phyloP scores from a whole-genome alignment of 2,329 filamentous ascomycete species.

The Cladophialophora carrionii region DNA sequence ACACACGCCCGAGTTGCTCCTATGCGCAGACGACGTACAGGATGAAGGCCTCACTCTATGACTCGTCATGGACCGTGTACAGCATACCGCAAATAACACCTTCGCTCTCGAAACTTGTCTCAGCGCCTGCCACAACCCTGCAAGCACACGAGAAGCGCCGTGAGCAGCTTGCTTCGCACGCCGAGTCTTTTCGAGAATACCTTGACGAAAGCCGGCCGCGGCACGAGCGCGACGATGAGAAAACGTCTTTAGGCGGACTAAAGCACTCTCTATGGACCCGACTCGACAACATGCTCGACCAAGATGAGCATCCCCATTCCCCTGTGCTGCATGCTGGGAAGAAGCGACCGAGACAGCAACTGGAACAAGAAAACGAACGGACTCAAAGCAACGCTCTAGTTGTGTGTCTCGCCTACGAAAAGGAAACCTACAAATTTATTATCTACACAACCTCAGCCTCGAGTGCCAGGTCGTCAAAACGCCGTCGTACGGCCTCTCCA shows the following conservation, averaged over 20 bases:
- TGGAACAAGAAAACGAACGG: background rate
- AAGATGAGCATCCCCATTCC: background rate
- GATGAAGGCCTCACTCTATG: slow-evolving; percentile 28
- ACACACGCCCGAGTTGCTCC: background rate
- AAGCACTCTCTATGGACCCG: slow-evolving; percentile 27
- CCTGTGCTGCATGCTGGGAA: background rate
- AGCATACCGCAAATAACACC: slow-evolving; percentile 17
- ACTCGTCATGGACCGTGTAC: slow-evolving; percentile 29
- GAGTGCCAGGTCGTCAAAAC: slow-evolving; percentile 9
- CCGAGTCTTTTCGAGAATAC: slow-evolving; percentile 19
- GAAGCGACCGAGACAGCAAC: slow-evolving; percentile 18
- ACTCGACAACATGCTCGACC: slow-evolving; percentile 8
- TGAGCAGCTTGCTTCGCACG: slow-evolving; percentile 22
- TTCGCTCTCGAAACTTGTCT: slow-evolving; percentile 14
- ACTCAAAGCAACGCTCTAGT: slow-evolving; percentile 13
- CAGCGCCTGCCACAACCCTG: slow-evolving; percentile 8
- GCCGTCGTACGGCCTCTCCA: slow-evolving; percentile 11
- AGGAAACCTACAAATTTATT: slow-evolving; percentile 28
- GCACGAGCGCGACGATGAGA: slow-evolving; percentile 34
- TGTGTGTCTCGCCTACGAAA: slow-evolving; percentile 32
- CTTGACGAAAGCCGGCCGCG: slow-evolving; percentile 22
- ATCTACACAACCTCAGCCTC: slow-evolving; percentile 21
- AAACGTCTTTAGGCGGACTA: slow-evolving; percentile 28
- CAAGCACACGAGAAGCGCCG: slow-evolving; percentile 6
- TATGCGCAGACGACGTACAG: slow-evolving; percentile 11